Base-by-base conservation (phyloP, 2,329 filamentous ascomycete species). In the Claviceps spartinae region DNA sequence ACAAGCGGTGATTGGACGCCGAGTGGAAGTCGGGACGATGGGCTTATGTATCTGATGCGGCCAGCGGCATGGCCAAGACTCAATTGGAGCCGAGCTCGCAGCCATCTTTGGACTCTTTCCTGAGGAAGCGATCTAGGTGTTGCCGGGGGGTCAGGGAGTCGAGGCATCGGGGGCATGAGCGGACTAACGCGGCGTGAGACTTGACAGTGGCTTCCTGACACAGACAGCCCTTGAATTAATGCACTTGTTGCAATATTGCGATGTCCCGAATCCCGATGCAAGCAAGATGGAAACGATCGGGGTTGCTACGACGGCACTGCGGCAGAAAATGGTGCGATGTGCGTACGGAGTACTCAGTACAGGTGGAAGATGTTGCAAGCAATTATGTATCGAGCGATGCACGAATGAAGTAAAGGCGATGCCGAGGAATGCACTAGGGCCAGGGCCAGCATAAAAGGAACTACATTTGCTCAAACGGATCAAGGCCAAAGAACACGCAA, bases 1-100 rank as follows among this genome's bases (percentile, higher is more conserved):
- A 47, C 42, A 47, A 34, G 42, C 26, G 49, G 34, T 52, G 52
- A 49, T 54, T 54, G 52, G 52, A 44, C 47, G 45, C 44, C 45
- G 24, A 44, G 37, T 24, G 30, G 41, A 45, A 50, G 30, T 20
- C 37, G 40, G 26, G 26, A 44, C 40, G 40, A 44, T 20, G 5
- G 37, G 22, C 14, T 14, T 24, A 8, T 18, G 18, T 18, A 18
- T 18, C 13, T 11, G 37, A 40, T 6, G 41, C 22, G n/a, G 38
- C 51, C 18, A 41, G 34, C 36, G 43, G 34, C 20, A 51, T 37
- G n/a, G 22, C 36, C 30, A 14, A 34, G 24, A 30, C 16, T 18
- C 16, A 38, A 49, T 34, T 41, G 40, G 41, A 46, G 11, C 5
- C 16, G 37, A 14, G 18, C 4, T 30, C 20, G 24, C 14, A 26